Evolutionary conservation across 1,139 yeast species (phyloP).

Genomic region (Protomyces inundatus): DNA sequence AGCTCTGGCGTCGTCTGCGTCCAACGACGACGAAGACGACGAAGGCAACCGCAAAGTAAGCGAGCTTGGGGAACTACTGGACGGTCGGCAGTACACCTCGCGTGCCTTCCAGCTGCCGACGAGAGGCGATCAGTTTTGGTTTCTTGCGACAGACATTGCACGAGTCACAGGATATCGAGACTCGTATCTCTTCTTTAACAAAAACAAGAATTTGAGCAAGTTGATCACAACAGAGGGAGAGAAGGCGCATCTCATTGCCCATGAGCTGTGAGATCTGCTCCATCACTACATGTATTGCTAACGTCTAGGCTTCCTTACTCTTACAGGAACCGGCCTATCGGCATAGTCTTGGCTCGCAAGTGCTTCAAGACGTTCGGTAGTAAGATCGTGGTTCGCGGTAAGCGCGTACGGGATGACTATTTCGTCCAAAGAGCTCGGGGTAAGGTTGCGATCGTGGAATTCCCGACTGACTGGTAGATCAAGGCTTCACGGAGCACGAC

Average conservation of each 20-base stretch:
- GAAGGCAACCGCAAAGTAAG: slow-evolving; percentile 56
- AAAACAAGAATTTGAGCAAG: slow-evolving; percentile 54
- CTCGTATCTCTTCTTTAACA: slow-evolving; percentile 59
- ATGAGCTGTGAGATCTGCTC: slow-evolving; percentile 41
- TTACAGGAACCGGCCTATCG: slow-evolving; percentile 61
- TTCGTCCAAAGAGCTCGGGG: slow-evolving; percentile 66
- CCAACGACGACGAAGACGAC: slow-evolving; percentile 42
- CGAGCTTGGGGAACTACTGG: slow-evolving; percentile 51
- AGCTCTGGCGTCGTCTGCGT: not conserved
- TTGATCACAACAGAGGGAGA: slow-evolving; percentile 56
- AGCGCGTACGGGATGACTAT: slow-evolving; percentile 66
- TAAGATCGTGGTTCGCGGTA: slow-evolving; percentile 55
- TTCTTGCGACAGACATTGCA: slow-evolving; percentile 67
- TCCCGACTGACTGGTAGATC: slow-evolving; percentile 33
- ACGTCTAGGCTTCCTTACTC: slow-evolving; percentile 49
- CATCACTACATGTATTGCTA: not conserved
- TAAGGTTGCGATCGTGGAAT: slow-evolving; percentile 46
- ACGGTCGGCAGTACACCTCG: slow-evolving; percentile 54
- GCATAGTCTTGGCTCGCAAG: slow-evolving; percentile 58
- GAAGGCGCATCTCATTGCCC: slow-evolving; percentile 53
- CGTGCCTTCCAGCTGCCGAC: slow-evolving; percentile 56
- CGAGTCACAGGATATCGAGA: slow-evolving; percentile 60
- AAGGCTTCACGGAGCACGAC: slow-evolving; percentile 43
- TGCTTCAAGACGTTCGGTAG: slow-evolving; percentile 72
- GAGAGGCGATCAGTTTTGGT: slow-evolving; percentile 50